Percentiles rank a stretch among this genome's conserved stretches.
These are phyloP conservation scores for Przewalskia tangutica DNA, from an alignment of 257 asterid genomes.

Conservation along the genomic window DNA sequence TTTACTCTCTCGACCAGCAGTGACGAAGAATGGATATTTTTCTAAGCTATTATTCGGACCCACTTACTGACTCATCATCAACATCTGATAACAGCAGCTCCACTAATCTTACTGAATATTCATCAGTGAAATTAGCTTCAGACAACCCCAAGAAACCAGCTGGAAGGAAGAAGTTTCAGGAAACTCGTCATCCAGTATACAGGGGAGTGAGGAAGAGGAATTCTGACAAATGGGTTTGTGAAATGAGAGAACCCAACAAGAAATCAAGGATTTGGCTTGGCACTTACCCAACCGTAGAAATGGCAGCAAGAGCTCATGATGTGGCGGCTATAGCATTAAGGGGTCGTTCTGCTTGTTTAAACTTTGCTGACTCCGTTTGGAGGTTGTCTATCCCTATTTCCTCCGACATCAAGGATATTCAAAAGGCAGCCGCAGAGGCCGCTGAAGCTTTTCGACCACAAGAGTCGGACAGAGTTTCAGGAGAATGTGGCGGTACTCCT, in stretches of 20 bases:
- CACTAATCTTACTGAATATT: not conserved
- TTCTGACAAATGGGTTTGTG: conserved; percentile 61
- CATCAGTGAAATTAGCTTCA: conserved; percentile 35
- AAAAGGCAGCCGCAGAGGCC: conserved; percentile 40
- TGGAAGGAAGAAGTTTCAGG: conserved; percentile 51
- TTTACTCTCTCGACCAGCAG: too few species aligned
- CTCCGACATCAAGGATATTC: conserved; percentile 36
- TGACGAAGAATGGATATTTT: not conserved
- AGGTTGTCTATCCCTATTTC: conserved; percentile 42
- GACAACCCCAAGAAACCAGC: conserved; percentile 53
- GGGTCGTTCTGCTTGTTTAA: conserved; percentile 51
- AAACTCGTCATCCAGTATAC: conserved; percentile 62
- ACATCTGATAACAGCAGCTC: too few species aligned
- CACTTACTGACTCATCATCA: not conserved
- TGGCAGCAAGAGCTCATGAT: conserved; percentile 74
- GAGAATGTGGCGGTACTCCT: not conserved
- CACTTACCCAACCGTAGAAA: conserved; percentile 43
- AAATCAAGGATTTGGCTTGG: conserved; percentile 67
- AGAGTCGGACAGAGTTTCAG: not conserved
- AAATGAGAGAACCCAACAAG: conserved; percentile 52
- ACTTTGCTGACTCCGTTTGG: conserved; percentile 56
- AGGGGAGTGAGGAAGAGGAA: conserved; percentile 42
- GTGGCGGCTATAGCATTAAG: conserved; percentile 56
- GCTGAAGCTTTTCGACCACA: conserved; percentile 35
- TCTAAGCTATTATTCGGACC: not conserved